Conservation (phyloP, 2,329 filamentous ascomycete genomes). For the Colletotrichum sp. region DNA sequence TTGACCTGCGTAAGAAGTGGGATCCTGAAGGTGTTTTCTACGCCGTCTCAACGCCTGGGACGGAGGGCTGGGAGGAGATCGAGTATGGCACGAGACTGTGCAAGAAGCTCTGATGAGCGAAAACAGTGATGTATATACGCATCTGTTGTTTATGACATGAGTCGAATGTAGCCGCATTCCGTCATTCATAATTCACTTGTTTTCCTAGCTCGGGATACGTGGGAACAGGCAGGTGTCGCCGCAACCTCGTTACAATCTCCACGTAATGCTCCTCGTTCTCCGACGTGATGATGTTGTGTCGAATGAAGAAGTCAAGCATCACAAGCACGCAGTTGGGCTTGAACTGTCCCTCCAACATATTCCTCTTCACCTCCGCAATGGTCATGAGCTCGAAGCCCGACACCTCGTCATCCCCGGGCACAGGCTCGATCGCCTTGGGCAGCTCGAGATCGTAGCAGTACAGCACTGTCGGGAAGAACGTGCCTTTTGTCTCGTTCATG, state of each 20-base stretch:
- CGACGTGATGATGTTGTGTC: conserved; percentile 74
- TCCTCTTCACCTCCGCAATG: conserved; percentile 62
- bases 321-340: conserved; percentile 85
- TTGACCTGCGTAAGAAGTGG: conserved; percentile 36
- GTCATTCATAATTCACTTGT: neutral
- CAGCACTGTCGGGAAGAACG: conserved; percentile 38
- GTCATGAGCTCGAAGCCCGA: conserved; percentile 74
- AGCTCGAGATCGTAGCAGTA: conserved; percentile 83
- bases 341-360: conserved; percentile 72
- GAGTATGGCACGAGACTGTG: conserved; percentile 46
- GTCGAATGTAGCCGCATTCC: rapidly evolving
- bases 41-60: conserved; percentile 46
- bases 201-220: neutral
- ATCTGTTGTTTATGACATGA: neutral
- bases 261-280: conserved; percentile 77
- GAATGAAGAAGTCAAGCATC: conserved; percentile 80
- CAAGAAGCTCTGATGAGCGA: conserved; percentile 4
- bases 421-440: conserved; percentile 58
- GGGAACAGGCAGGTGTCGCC: conserved; percentile 48
- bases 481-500: conserved; percentile 10
- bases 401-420: conserved; percentile 79
- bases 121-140: neutral
- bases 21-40: conserved; percentile 33
- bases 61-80: conserved; percentile 46
- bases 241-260: conserved; percentile 62